Percentiles rank a stretch among this genome's conserved stretches.
phyloP scores from a whole-genome alignment of 257 asterid genomes.

The Gentiana macrophylla region DNA sequence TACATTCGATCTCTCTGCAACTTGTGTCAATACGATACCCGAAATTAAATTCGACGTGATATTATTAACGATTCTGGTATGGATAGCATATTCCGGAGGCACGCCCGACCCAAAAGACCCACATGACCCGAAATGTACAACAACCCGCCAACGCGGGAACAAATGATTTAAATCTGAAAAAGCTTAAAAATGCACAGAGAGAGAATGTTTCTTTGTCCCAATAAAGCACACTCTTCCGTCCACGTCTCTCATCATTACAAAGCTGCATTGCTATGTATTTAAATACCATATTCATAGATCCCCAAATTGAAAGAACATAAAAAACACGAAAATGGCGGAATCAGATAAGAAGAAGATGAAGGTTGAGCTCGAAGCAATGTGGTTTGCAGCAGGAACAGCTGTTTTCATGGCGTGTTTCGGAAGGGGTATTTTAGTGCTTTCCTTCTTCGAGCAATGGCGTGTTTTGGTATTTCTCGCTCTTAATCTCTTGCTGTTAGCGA shows the following conservation, averaged over 20 bases:
- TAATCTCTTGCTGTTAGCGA: conserved; percentile 72
- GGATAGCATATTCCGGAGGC: conserved; percentile 5
- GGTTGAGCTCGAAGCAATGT: conserved; percentile 48
- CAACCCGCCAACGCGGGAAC: conserved; percentile 15
- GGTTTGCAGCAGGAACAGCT: conserved; percentile 88
- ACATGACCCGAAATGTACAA: conserved; percentile 1
- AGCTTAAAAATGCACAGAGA: conserved; percentile 21
- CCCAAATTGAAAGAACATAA: not conserved
- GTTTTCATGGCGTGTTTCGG: conserved; percentile 72
- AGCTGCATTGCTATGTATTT: conserved; percentile 5
- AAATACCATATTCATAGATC: too few relatives aligned
- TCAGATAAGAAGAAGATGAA: conserved; percentile 31
- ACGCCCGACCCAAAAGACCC: conserved; percentile 12
- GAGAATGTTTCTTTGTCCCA: conserved; percentile 75
- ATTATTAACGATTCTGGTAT: too few relatives aligned
- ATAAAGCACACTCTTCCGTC: conserved; percentile 17
- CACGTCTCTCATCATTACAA: conserved; percentile 40
- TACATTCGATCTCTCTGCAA: too few relatives aligned
- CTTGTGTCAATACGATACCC: too few relatives aligned
- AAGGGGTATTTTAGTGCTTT: conserved; percentile 38
- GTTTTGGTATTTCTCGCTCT: conserved; percentile 74
- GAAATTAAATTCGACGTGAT: too few relatives aligned
- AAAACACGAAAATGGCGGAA: conserved; percentile 9
- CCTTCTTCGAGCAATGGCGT: conserved; percentile 70
- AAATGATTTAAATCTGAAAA: conserved; percentile 26